Evolutionary conservation across 73 alveolate genomes (phyloP).

Genomic region (Urostyla sp.): DNA sequence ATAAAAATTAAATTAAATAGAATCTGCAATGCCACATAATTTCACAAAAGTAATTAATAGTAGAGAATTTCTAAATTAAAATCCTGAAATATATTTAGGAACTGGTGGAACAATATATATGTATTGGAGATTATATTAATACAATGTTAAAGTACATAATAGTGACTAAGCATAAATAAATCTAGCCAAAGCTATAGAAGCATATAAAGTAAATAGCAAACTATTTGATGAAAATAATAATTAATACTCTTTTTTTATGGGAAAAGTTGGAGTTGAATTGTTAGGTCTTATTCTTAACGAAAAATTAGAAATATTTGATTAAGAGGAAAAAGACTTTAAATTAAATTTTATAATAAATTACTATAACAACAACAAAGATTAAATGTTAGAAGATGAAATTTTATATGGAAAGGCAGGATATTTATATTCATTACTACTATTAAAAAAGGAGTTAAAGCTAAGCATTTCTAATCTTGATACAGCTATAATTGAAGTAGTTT

Average conservation of each 20-base stretch:
- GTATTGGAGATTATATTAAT: conserved; percentile 75
- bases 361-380: not conserved
- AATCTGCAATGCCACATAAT: not conserved
- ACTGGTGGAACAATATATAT: conserved; percentile 82
- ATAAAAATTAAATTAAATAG: not conserved
- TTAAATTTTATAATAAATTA: conserved; percentile 24
- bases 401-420: conserved; percentile 97
- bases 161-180: conserved; percentile 42
- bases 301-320: conserved; percentile 52
- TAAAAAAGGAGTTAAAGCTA: conserved; percentile 73
- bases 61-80: not conserved
- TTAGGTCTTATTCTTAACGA: conserved; percentile 45
- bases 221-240: conserved; percentile 14
- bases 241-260: conserved; percentile 77
- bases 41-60: not conserved
- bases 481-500: conserved; percentile 4
- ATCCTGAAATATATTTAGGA: conserved; percentile 68
- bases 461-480: conserved; percentile 34
- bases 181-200: conserved; percentile 48
- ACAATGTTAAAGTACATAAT: conserved; percentile 60
- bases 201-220: not conserved
- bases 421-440: conserved; percentile 82
- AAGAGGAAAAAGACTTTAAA: conserved; percentile 40
- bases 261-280: conserved; percentile 70
- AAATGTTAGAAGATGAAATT: conserved; percentile 82